Evolutionary conservation across 345 rosid species (phyloP).

Genomic region (Mangifera indica): DNA sequence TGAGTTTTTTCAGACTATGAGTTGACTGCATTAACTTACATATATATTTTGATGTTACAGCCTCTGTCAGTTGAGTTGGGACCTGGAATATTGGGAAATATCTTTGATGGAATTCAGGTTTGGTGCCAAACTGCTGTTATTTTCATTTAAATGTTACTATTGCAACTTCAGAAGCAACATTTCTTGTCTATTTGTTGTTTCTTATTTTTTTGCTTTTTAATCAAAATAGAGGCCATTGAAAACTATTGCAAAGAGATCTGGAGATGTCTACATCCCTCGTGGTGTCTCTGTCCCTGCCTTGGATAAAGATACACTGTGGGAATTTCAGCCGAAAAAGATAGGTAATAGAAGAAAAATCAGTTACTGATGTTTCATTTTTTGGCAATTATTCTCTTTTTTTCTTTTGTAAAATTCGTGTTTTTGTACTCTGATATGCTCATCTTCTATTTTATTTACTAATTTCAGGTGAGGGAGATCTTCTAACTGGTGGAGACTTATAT

Average conservation of each 20-base stretch:
- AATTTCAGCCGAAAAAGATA: conserved; percentile 82
- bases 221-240: conserved; percentile 85
- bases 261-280: conserved; percentile 99
- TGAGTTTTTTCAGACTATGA: not conserved
- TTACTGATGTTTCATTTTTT: not conserved
- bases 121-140: conserved; percentile 1
- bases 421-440: conserved; percentile 16
- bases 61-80: conserved; percentile 98
- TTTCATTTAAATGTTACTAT: conserved; percentile 5
- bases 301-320: conserved; percentile 94
- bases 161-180: not conserved
- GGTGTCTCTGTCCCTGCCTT: conserved; percentile 98
- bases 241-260: conserved; percentile 89
- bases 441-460: conserved; percentile 18
- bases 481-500: conserved; percentile 98
- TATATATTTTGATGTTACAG: conserved; percentile 45
- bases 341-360: conserved; percentile 39
- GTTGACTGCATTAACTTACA: conserved; percentile 19
- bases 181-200: conserved; percentile 12
- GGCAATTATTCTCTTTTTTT: not conserved
- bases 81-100: conserved; percentile 98
- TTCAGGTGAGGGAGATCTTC: conserved; percentile 91
- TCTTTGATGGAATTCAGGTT: conserved; percentile 99
- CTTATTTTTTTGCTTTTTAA: not conserved
- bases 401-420: not conserved